phyloP scores from a whole-genome alignment of 164 flowering plant genomes.

The Kingdonia uniflora region DNA sequence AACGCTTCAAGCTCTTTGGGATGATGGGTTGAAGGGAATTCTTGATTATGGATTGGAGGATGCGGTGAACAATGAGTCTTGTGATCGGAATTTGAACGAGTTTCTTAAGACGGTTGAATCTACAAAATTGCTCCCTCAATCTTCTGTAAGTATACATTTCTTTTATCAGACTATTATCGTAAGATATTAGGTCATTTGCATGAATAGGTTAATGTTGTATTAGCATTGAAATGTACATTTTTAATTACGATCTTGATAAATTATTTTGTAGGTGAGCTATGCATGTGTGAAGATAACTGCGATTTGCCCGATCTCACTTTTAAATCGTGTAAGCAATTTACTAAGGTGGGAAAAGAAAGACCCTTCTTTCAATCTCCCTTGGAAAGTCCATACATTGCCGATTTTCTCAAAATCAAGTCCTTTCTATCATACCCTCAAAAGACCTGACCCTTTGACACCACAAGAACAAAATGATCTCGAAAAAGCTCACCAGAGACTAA shows the following conservation, averaged over 20 bases:
- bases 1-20: conserved; percentile 33
- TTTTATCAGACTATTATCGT: neutral
- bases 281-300: conserved; percentile 76
- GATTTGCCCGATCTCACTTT: conserved; percentile 50
- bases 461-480: conserved; percentile 58
- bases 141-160: conserved; percentile 41
- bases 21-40: conserved; percentile 54
- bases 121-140: conserved; percentile 37
- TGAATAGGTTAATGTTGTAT: neutral
- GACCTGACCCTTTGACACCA: conserved; percentile 47
- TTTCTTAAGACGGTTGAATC: conserved; percentile 45
- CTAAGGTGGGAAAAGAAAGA: conserved; percentile 71
- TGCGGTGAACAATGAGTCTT: conserved; percentile 39
- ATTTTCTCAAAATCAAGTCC: conserved; percentile 53
- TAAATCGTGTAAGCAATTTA: conserved; percentile 54
- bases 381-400: conserved; percentile 63
- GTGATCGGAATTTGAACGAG: conserved; percentile 47
- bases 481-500: conserved; percentile 36
- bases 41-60: conserved; percentile 65
- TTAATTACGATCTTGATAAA: too few relatives aligned
- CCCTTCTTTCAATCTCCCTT: conserved; percentile 57
- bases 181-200: too few relatives aligned
- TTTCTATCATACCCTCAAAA: conserved; percentile 46
- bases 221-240: neutral
- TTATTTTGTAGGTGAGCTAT: conserved; percentile 75